Conservation (phyloP, 208 protist species). For the Leishmania aethiopica region DNA sequence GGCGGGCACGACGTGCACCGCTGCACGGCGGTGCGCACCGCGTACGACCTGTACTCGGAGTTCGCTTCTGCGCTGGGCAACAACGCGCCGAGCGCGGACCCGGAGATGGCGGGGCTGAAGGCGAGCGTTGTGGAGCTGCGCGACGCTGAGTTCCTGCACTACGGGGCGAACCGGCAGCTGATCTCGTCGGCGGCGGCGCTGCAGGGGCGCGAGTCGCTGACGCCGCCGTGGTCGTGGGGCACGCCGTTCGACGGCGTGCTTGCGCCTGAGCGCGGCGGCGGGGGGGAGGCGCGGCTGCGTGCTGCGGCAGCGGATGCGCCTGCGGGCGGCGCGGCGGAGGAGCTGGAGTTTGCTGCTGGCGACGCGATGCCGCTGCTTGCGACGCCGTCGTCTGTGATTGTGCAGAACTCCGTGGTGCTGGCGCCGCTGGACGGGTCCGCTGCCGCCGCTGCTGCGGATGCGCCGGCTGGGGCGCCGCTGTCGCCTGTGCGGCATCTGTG, state of each 20-base stretch:
- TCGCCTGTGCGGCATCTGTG: conserved; percentile 31
- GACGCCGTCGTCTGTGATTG: conserved; percentile 28
- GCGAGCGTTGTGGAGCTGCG: conserved; percentile 38
- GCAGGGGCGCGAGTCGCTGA: conserved; percentile 27
- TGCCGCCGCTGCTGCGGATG: conserved; percentile 2
- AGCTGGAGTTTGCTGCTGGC: conserved; percentile 20
- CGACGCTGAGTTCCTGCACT: conserved; percentile 45
- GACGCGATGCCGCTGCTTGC: conserved; percentile 36
- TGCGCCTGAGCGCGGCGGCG: conserved; percentile 9
- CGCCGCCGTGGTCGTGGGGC: conserved; percentile 29
- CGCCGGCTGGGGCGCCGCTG: background rate
- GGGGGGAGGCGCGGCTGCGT: background rate
- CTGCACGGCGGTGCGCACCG: conserved; percentile 13
- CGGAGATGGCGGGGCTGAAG: conserved; percentile 24
- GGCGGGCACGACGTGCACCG: background rate
- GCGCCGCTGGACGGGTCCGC: conserved; percentile 22
- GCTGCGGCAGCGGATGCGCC: background rate
- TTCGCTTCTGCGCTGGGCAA: conserved; percentile 42
- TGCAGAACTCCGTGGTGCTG: conserved; percentile 31
- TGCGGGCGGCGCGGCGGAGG: background rate
- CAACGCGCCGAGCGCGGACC: conserved; percentile 7
- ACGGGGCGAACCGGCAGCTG: conserved; percentile 45
- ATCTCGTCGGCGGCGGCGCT: conserved; percentile 34
- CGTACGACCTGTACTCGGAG: conserved; percentile 52
- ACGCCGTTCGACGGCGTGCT: conserved; percentile 30